Base-by-base conservation (phyloP, 1,284 basidiomycete species). In the Ustilago trichophora region DNA sequence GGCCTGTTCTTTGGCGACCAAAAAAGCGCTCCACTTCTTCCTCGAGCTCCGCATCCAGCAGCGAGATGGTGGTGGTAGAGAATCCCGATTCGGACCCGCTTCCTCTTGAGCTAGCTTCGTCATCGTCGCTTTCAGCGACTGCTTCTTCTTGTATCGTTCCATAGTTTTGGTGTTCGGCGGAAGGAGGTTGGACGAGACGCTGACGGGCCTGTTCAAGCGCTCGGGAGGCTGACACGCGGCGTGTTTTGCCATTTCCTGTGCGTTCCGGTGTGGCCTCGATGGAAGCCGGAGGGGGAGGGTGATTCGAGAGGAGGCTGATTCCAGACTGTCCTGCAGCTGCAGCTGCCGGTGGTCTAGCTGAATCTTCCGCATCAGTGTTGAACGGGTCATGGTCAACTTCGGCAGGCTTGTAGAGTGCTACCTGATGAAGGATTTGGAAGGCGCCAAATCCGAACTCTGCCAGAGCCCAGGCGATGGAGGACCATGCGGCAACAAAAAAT, bases 401-500 rank as follows among this genome's bases (percentile, higher is more conserved):
- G 13, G 52, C 42, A 31, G 66, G 66, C 42, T 43, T 58, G 45
- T 69, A 69, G 22, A 69, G 56, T 22, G 54, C 51, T 4, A 69
- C 59, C 38, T 69, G 66, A 21, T 63, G 66, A 8, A 69, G 45
- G 29, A 69, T 69, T 45, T 69, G 66, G 26, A 52, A 58, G 6
- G 55, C 66, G 3, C 59, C 66, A 18, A 59, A 69, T 6, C 54
- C 51, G 22, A 59, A 59, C 37, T 69, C 66, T 16, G 59, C 55
- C 11, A 63, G 45, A 3, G 66, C 59, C 66, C 66, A 69, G 0
- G 66, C 66, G 4, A 69, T 58, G 21, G 51, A 55, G 6, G 55
- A 58, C 66, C 66, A 69, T 9, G 55, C 45, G 12, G 66, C 66
- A 0, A 69, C 59, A 29, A 69, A 69, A 51, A 69, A 69, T 10